Conservation (phyloP, 805 yeast species). For the Candida morakotiae region DNA sequence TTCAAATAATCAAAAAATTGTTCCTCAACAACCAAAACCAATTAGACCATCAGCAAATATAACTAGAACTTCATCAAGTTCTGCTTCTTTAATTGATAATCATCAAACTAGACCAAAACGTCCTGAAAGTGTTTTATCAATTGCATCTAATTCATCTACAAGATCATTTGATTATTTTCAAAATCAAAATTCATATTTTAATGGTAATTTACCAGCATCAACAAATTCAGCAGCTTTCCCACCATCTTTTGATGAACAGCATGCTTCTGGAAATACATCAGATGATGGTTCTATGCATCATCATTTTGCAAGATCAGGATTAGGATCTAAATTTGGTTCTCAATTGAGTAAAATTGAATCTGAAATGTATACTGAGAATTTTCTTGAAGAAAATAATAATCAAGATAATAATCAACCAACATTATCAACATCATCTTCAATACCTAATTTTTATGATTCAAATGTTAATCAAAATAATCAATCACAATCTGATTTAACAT, state of each 20-base stretch:
- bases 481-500: conserved; percentile 5
- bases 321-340: conserved; percentile 9
- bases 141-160: conserved; percentile 33
- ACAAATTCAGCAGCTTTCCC: conserved; percentile 13
- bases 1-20: background rate
- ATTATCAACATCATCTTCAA: conserved; percentile 7
- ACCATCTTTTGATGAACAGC: conserved; percentile 7
- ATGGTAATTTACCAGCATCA: conserved; percentile 9
- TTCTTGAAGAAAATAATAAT: conserved; percentile 5
- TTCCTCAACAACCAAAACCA: conserved; percentile 19
- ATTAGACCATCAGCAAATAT: conserved; percentile 13
- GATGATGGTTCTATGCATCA: conserved; percentile 8
- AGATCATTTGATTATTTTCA: conserved; percentile 10
- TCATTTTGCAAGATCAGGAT: conserved; percentile 11
- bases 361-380: conserved; percentile 9
- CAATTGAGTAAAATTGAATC: conserved; percentile 11
- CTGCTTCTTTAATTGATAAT: conserved; percentile 1
- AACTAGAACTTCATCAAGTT: conserved; percentile 4
- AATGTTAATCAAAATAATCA: background rate
- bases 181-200: conserved; percentile 8
- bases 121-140: conserved; percentile 39
- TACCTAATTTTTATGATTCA: conserved; percentile 9
- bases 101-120: conserved; percentile 24
- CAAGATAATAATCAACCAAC: conserved; percentile 1
- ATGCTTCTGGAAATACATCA: background rate